phyloP scores from a whole-genome alignment of 2,329 filamentous ascomycete genomes.

The Alternaria burnsii region DNA sequence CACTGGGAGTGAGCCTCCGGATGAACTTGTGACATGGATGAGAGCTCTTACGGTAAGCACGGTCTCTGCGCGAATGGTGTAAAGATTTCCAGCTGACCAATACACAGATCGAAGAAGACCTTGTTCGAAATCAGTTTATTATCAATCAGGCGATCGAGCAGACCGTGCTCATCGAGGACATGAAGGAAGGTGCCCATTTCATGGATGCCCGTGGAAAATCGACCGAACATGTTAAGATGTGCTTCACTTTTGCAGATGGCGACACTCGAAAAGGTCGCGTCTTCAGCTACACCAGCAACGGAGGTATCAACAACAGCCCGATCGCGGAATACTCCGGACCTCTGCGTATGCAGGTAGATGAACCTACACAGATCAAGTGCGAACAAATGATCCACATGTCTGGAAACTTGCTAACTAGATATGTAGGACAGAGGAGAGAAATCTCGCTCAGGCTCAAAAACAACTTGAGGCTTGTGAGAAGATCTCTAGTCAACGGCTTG shows the following conservation, averaged over 20 bases:
- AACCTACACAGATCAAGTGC: slow-evolving; percentile 70
- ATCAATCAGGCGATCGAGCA: slow-evolving; percentile 87
- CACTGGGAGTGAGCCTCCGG: slow-evolving; percentile 75
- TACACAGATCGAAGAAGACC: slow-evolving; percentile 74
- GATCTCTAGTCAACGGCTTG: slow-evolving; percentile 42
- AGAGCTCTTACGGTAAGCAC: slow-evolving; percentile 71
- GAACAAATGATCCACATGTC: background rate
- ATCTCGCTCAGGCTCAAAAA: slow-evolving; percentile 59
- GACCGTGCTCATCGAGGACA: slow-evolving; percentile 75
- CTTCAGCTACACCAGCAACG: slow-evolving; percentile 48
- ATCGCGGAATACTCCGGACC: slow-evolving; percentile 62
- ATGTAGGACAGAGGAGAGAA: slow-evolving; percentile 54
- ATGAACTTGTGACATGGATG: slow-evolving; percentile 77
- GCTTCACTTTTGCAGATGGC: slow-evolving; percentile 71
- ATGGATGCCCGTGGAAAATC: slow-evolving; percentile 67
- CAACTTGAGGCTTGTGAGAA: slow-evolving; percentile 39
- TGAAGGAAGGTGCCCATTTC: slow-evolving; percentile 71
- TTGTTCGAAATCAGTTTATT: slow-evolving; percentile 82
- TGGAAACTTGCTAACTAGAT: slow-evolving; percentile 11
- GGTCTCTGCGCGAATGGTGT: background rate
- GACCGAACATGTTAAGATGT: slow-evolving; percentile 74
- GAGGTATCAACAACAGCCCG: slow-evolving; percentile 61
- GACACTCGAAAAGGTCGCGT: slow-evolving; percentile 69
- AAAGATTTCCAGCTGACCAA: slow-evolving; percentile 25
- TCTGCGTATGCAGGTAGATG: slow-evolving; percentile 82